Evolutionary conservation across 83 land plant species (phyloP).

Genomic region (Picea abies): DNA sequence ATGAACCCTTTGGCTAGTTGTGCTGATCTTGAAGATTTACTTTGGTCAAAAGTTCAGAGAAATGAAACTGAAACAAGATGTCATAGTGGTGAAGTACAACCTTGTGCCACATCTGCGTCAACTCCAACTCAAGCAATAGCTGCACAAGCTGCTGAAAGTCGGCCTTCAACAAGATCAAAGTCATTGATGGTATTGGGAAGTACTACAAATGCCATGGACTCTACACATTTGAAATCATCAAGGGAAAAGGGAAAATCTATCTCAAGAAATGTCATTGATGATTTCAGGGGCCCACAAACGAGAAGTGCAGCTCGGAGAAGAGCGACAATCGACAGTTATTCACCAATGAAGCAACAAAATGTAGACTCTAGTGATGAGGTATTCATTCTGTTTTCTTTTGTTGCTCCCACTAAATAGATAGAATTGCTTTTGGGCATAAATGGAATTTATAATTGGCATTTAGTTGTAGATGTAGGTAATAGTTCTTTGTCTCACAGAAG

Average conservation of each 20-base stretch:
- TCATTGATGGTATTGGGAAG: conserved; percentile 57
- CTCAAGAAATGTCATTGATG: conserved; percentile 53
- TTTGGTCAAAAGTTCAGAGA: conserved; percentile 54
- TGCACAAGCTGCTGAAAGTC: conserved; percentile 58
- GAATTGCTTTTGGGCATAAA: too few species aligned
- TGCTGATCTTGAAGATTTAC: conserved; percentile 48
- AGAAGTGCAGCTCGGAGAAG: conserved; percentile 90
- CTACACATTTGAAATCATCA: conserved; percentile 39
- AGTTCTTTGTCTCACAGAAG: too few species aligned
- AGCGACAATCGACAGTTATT: conserved; percentile 69
- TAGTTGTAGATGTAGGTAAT: too few species aligned
- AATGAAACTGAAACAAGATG: conserved; percentile 30
- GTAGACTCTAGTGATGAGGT: conserved; percentile 72
- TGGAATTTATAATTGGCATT: too few species aligned
- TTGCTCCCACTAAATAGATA: too few species aligned
- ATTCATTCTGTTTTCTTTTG: background rate
- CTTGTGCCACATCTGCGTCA: conserved; percentile 34
- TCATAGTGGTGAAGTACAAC: conserved; percentile 42
- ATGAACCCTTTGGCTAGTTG: conserved; percentile 44
- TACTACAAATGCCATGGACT: conserved; percentile 53
- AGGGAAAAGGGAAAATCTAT: conserved; percentile 96
- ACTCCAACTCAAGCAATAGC: conserved; percentile 56
- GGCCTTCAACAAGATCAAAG: conserved; percentile 84
- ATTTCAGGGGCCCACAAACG: conserved; percentile 81
- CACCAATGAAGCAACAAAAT: conserved; percentile 54